Percentiles rank a stretch among this genome's conserved stretches.
Conservation (phyloP, 2,329 filamentous ascomycete species). For the Gyromitra esculenta region DNA sequence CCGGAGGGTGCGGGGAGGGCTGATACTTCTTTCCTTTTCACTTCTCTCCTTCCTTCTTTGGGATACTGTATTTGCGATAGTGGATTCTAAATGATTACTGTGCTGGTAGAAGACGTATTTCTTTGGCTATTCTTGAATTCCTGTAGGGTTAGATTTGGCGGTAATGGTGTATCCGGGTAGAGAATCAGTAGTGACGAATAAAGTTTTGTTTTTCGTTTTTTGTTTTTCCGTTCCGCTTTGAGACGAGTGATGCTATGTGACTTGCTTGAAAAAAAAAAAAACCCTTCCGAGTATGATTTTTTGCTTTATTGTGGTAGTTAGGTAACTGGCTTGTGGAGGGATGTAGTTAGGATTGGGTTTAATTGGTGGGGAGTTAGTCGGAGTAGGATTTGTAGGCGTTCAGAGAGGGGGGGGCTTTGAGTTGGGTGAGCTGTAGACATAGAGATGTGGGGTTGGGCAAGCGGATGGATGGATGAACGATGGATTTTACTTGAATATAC, state of each 20-base stretch:
- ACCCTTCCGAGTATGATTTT: neutral
- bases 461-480: no score
- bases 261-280: neutral
- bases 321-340: neutral
- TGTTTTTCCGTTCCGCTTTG: neutral
- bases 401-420: no score
- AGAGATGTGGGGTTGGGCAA: no score
- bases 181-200: neutral
- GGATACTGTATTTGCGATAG: neutral
- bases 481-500: no score
- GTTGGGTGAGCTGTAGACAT: no score
- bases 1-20: neutral
- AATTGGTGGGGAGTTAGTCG: no score
- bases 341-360: no score
- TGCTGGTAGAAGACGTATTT: neutral
- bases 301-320: neutral
- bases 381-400: no score
- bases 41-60: neutral
- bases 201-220: neutral
- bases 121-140: neutral
- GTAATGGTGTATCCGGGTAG: neutral
- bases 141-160: neutral
- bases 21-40: neutral
- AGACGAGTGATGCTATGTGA: slow-evolving; percentile 10
- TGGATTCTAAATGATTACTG: neutral